Base-by-base conservation (phyloP, 2,329 filamentous ascomycete species). In the Harringtonia lauricola region DNA sequence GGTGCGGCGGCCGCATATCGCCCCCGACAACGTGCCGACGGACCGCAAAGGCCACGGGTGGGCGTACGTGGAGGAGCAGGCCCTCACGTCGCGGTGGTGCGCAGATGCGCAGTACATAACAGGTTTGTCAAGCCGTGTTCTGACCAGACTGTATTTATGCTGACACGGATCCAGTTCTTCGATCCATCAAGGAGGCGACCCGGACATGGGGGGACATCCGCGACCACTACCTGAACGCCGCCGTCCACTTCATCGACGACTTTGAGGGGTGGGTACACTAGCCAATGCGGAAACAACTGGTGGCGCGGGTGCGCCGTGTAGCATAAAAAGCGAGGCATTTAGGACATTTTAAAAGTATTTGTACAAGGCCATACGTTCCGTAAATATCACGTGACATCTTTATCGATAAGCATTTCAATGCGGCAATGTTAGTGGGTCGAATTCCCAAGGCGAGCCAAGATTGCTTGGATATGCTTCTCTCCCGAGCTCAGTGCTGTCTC, bases 71-170 rank as follows among this genome's bases (percentile, higher is more conserved):
- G 72, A 81, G 42, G 66, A 83, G 42, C 74, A 79, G 61, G 86
- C 84, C 3, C 57, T 95, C 17, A 77, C 75, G 42, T 81, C 82
- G 10, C 60, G 73, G 41, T 79, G 79, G 64, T 68, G 76, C 10
- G 77, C 73, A 2, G 87, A 96, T 63, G 74, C 85, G 17, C 85
- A 94, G 62, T 95, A 80, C 57, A 80, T 96, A 28, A 94, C 95
- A 65, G 79, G 83, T 79, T 63, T 59, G 67, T 51, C 1, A 3
- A 4, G 5, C 14, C 8, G 24, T 19, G 30, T 40, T 7, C 8
- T 33, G 15, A 37, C 12, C 26, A 9, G 8, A 18, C 19, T 19
- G 28, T 5, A n/a, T 10, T 26, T 10, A 34, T 42, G 3, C 42
- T 41, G 19, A 41, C 29, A 10, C 5, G 5, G 9, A 13, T 3